These are phyloP conservation scores for Candida tammaniensis DNA, from an alignment of 805 yeast species.

Conservation along the genomic window DNA sequence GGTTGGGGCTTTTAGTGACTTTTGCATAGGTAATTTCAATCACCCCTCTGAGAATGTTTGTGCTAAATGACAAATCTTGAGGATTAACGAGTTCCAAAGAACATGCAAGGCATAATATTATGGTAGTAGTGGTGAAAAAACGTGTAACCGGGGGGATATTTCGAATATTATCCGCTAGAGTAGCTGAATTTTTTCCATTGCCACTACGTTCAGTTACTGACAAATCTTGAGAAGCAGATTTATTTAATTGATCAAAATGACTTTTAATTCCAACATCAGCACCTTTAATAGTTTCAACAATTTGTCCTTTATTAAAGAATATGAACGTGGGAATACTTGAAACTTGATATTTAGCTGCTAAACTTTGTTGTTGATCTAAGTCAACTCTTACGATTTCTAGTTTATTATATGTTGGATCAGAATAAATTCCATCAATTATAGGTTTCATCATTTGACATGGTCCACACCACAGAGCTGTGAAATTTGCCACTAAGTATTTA, in stretches of 20 bases:
- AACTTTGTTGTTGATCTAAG: conserved; percentile 34
- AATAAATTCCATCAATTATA: conserved; percentile 38
- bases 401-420: conserved; percentile 21
- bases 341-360: conserved; percentile 33
- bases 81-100: conserved; percentile 19
- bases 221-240: too few species aligned
- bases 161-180: conserved; percentile 13
- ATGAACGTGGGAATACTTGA: conserved; percentile 41
- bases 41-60: background rate
- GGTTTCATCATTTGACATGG: conserved; percentile 53
- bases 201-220: too few species aligned
- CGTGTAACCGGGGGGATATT: conserved; percentile 63
- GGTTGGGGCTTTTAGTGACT: background rate
- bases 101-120: conserved; percentile 39
- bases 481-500: conserved; percentile 44
- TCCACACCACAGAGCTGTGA: conserved; percentile 62
- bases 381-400: conserved; percentile 47
- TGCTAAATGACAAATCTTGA: conserved; percentile 3
- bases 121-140: conserved; percentile 48
- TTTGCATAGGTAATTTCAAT: background rate
- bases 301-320: conserved; percentile 32
- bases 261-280: conserved; percentile 14
- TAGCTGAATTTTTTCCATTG: too few species aligned
- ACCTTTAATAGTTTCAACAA: conserved; percentile 28
- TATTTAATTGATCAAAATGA: conserved; percentile 17